Conservation (phyloP, 371 early-diverging fungal genomes). For the Syncephalastrum monosporum region DNA sequence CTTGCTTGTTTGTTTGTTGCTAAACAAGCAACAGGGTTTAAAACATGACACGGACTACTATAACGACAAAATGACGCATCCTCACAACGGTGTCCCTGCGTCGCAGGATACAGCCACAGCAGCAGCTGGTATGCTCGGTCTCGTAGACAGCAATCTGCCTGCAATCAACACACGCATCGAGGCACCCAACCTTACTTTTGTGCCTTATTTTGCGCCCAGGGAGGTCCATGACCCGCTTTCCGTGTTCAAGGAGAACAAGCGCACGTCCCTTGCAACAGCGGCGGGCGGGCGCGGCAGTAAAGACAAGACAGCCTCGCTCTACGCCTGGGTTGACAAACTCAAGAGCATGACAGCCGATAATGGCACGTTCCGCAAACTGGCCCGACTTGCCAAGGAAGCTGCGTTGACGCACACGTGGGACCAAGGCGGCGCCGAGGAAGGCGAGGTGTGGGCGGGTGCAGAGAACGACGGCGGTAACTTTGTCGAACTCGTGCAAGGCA, state of each 20-base stretch:
- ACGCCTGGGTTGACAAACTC: constrained; percentile 36
- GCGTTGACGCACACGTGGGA: constrained; percentile 45
- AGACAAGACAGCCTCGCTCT: constrained; percentile 31
- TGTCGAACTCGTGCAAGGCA: constrained; percentile 36
- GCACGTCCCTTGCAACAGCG: constrained; percentile 3
- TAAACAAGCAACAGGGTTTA: too few species aligned
- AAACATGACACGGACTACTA: too few species aligned
- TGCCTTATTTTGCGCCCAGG: constrained; percentile 18
- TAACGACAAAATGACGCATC: too few species aligned
- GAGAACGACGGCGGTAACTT: constrained; percentile 45
- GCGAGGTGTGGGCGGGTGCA: constrained; percentile 44
- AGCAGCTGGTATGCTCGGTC: neutral
- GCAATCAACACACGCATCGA: constrained; percentile 1
- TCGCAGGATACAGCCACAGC: neutral
- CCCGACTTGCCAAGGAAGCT: constrained; percentile 35
- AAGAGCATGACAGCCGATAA: constrained; percentile 20
- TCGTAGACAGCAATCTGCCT: neutral
- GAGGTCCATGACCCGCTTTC: constrained; percentile 6
- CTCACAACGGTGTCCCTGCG: too few species aligned
- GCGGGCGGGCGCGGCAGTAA: constrained; percentile 16
- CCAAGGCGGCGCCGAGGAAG: constrained; percentile 41
- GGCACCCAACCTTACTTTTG: constrained; percentile 4
- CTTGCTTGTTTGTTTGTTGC: too few species aligned
- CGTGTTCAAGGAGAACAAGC: constrained; percentile 16
- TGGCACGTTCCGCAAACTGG: constrained; percentile 33